Percentiles rank a stretch among this genome's conserved stretches.
Evolutionary conservation across 2,329 filamentous ascomycete genomes (phyloP).

Genomic region (Helotiales sp.): DNA sequence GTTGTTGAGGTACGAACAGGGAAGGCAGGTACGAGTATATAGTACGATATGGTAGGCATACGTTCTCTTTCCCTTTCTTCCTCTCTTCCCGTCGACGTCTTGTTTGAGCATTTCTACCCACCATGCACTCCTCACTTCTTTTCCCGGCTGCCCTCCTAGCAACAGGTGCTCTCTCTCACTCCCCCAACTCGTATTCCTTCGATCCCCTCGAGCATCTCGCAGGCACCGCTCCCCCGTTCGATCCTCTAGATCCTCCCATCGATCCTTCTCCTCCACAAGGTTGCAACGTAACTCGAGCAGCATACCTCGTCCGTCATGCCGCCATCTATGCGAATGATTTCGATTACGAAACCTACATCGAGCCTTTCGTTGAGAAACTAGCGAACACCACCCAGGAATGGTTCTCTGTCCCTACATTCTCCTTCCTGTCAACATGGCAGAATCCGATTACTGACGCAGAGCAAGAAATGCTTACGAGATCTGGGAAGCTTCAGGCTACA

Average conservation of each 20-base stretch:
- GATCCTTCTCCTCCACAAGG: constrained; percentile 49
- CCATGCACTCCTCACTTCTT: constrained; percentile 8
- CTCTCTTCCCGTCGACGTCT: not conserved
- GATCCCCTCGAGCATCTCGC: constrained; percentile 49
- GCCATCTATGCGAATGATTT: constrained; percentile 54
- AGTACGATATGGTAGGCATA: not conserved
- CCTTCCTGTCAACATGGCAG: constrained; percentile 31
- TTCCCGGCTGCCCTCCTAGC: constrained; percentile 12
- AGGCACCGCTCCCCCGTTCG: constrained; percentile 50
- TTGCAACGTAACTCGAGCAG: constrained; percentile 49
- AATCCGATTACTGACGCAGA: constrained; percentile 30
- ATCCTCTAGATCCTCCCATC: constrained; percentile 45
- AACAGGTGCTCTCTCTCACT: constrained; percentile 8
- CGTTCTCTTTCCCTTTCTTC: no score
- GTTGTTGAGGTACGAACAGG: not conserved
- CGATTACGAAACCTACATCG: constrained; percentile 51
- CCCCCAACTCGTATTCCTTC: constrained; percentile 39
- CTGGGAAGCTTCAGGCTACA: constrained; percentile 29
- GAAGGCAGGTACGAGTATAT: constrained; percentile 1
- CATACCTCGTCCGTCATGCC: constrained; percentile 50
- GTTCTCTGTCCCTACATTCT: constrained; percentile 35
- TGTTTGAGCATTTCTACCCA: constrained; percentile 1
- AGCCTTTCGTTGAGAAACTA: constrained; percentile 51
- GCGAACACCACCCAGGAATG: constrained; percentile 49
- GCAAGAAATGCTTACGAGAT: constrained; percentile 29